Evolutionary conservation across 345 rosid species (phyloP), one percentile per base, ranked within the genome.

Genomic region (Laguncularia racemosa): DNA sequence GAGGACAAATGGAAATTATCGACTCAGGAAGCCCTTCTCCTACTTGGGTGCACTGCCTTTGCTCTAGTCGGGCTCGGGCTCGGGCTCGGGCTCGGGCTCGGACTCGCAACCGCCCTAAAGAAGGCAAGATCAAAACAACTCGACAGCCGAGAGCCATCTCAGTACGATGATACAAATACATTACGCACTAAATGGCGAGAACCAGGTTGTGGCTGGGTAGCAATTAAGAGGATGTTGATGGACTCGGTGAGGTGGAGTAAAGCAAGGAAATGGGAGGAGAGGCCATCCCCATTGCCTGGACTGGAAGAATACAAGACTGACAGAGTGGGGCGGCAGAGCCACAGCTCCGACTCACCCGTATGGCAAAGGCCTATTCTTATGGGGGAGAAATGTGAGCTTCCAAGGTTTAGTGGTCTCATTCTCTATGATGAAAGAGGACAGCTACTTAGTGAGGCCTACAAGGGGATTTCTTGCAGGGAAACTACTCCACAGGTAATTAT

Each of bases 341-440:
- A 71, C 52, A 73, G 80, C 67, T 78, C 86, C 7, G 81, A 52
- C 44, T 82, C 86, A 1, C 85, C 92, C 0, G 84, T 86, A 61
- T 85, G 95, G 95, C 84, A 86, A 58, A 72, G 92, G 55, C 96
- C 95, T 9, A 86, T 84, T 44, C 71, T 86, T n/a, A 84, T 84
- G 95, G 96, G 95, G 60, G 96, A 75, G 75, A 91, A 84, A 72
- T 86, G 90, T 57, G 79, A 88, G 73, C 76, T 85, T 5, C 96
- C 95, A 0, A 78, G 81, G 64, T 81, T 81, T 58, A 85, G 95
- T 52, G 96, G 96, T 8, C 70, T 88, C 17, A 84, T 88, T 72
- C 74, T 91, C 57, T 91, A 88, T 53, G 92, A 91, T 55, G 83
- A 86, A 55, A 57, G 55, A 10, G 95, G 96, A 6, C 73, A 47